Conservation (phyloP, 306 rosid genomes). For the Hylodesmum podocarpum region DNA sequence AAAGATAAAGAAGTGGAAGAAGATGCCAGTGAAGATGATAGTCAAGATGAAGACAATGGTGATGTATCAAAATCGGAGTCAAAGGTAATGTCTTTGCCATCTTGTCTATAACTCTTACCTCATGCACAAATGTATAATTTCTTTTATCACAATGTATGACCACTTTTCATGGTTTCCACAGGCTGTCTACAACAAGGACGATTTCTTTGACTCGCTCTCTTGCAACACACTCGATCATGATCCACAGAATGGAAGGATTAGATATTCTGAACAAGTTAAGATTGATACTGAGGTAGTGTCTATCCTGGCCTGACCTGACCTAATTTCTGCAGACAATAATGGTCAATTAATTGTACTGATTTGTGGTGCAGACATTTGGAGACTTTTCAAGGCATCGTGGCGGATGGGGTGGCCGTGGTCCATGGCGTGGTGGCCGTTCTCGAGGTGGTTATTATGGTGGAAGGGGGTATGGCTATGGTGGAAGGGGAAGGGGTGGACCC, state of each 20-base stretch:
- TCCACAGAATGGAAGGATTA: constrained; percentile 47
- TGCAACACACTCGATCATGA: constrained; percentile 37
- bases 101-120: neutral
- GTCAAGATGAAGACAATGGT: constrained; percentile 29
- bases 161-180: constrained; percentile 27
- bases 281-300: constrained; percentile 50
- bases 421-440: constrained; percentile 43
- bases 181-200: constrained; percentile 53
- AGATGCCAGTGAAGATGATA: constrained; percentile 22
- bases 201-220: constrained; percentile 55
- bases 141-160: too few species aligned
- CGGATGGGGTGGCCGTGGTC: constrained; percentile 51
- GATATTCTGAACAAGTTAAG: constrained; percentile 55
- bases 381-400: constrained; percentile 48
- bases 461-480: constrained; percentile 49
- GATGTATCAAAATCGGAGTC: constrained; percentile 26
- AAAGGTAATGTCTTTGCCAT: constrained; percentile 29
- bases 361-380: constrained; percentile 54
- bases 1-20: constrained; percentile 43
- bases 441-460: constrained; percentile 54
- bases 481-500: constrained; percentile 39
- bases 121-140: too few species aligned
- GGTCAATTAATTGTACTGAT: neutral
- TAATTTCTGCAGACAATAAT: neutral
- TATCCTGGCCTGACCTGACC: constrained; percentile 4